phyloP scores from a whole-genome alignment of 345 rosid genomes.

The Arabidopsis thaliana region DNA sequence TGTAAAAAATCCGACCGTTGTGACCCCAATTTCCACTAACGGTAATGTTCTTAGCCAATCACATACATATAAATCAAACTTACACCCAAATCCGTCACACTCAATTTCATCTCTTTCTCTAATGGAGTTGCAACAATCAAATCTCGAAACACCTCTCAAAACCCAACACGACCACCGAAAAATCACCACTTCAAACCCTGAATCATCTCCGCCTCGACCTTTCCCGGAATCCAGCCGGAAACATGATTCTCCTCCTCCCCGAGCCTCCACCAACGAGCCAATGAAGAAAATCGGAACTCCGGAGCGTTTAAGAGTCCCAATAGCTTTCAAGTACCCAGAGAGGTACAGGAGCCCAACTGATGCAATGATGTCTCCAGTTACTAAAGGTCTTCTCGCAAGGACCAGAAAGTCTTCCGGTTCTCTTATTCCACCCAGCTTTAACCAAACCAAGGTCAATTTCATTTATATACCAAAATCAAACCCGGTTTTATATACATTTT shows the following conservation, averaged over 20 bases:
- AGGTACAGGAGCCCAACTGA: constrained; percentile 92
- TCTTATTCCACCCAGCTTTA: constrained; percentile 68
- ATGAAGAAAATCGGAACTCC: constrained; percentile 62
- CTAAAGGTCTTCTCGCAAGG: constrained; percentile 83
- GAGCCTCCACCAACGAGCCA: constrained; percentile 49
- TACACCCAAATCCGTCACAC: neutral
- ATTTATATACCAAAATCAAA: neutral
- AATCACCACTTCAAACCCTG: constrained; percentile 27
- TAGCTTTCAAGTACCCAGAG: constrained; percentile 78
- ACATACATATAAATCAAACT: neutral
- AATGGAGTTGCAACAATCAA: constrained; percentile 49
- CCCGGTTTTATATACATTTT: constrained; percentile 16
- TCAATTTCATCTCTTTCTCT: constrained; percentile 43
- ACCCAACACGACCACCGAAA: constrained; percentile 35
- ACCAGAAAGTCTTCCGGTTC: constrained; percentile 57
- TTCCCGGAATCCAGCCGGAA: constrained; percentile 5
- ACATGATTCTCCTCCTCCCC: constrained; percentile 40
- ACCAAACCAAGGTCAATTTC: constrained; percentile 55
- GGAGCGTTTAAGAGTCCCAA: constrained; percentile 69
- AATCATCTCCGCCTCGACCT: constrained; percentile 34
- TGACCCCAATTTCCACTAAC: constrained; percentile 19
- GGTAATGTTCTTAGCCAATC: constrained; percentile 22
- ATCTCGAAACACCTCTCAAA: constrained; percentile 42
- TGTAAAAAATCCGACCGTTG: constrained; percentile 56
- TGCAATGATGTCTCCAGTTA: constrained; percentile 80